Base-by-base conservation (phyloP, 2,329 filamentous ascomycete genomes). In the Trichocomaceae sp. region DNA sequence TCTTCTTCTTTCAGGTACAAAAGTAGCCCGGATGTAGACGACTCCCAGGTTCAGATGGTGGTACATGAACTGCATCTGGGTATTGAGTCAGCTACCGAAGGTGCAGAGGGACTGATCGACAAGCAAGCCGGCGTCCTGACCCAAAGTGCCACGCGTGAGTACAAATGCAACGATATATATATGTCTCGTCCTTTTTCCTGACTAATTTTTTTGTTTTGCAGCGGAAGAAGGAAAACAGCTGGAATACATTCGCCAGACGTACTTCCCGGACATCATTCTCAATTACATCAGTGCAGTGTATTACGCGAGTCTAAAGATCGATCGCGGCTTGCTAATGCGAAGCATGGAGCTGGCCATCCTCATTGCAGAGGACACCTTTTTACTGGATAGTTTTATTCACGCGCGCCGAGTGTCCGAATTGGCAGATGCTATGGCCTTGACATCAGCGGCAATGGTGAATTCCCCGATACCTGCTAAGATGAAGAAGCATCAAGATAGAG, bases 291-390 rank as follows among this genome's bases (percentile, higher is more conserved):
- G 82, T 63, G 85, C 87, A 1, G 76, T 97, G 49, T 87, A 95
- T 67, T 87, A 87, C 65, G 86, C 87, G 0, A 90, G 89, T 3
- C 84, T 83, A 47, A 79, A 83, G 48, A 75, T 95, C 44, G 86
- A 84, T 46, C 84, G 90, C 44, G 88, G 92, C 56, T 82, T 86
- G 60, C 78, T 95, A 17, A 79, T 93, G 23, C 85, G 92, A 66
- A 88, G 86, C 63, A 92, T 99, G 87, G 88, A 96, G 57, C 77
- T 99, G 15, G 85, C 90, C 1, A 83, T 84, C 2, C 80, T 96
- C 50, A 89, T 92, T 1, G 83, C 86, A 55, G 82, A 84, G 60
- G 81, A 79, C 57, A 84, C 84, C 22, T 84, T 86, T 61, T 71
- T 92, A 41, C 82, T 85, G 1, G 72, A 76, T 22, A 79, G 82